Evolutionary conservation across 192 early-diverging fungal genomes (phyloP).

Genomic region (Lobosporangium transversale): DNA sequence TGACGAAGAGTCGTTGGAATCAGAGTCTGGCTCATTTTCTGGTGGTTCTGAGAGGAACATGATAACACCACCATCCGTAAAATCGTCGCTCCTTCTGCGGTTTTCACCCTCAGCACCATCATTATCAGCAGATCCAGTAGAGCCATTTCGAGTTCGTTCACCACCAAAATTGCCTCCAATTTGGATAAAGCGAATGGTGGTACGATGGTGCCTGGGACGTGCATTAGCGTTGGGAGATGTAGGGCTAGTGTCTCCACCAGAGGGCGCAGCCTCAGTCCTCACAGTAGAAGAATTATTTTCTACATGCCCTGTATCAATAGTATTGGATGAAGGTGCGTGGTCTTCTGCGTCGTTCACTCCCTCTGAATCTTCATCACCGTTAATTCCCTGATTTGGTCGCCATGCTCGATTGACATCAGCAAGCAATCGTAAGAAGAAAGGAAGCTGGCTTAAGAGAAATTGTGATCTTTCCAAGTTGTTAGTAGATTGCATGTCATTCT

Average conservation of each 20-base stretch:
- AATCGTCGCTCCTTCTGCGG: background rate
- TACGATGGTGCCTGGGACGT: constrained; percentile 17
- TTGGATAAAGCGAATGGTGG: constrained; percentile 45
- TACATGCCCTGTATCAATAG: background rate
- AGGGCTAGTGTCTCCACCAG: background rate
- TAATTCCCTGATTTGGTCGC: background rate
- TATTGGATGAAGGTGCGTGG: background rate
- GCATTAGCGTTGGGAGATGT: background rate
- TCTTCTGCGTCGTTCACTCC: background rate
- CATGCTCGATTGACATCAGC: constrained; percentile 21
- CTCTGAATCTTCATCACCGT: background rate
- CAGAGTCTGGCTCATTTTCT: constrained; percentile 6
- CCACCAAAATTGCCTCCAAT: constrained; percentile 19
- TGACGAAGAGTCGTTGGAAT: constrained; percentile 10
- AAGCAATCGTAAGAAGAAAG: constrained; percentile 28
- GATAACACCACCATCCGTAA: constrained; percentile 27
- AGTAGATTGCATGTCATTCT: background rate
- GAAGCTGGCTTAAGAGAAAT: constrained; percentile 27
- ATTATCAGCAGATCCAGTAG: background rate
- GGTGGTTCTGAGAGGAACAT: constrained; percentile 35
- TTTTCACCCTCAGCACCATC: background rate
- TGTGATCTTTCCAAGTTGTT: constrained; percentile 7
- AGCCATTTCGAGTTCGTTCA: background rate
- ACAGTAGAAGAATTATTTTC: background rate
- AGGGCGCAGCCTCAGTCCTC: background rate